Base-by-base conservation (phyloP, 371 early-diverging fungal genomes). In the Phascolomyces articulosus region DNA sequence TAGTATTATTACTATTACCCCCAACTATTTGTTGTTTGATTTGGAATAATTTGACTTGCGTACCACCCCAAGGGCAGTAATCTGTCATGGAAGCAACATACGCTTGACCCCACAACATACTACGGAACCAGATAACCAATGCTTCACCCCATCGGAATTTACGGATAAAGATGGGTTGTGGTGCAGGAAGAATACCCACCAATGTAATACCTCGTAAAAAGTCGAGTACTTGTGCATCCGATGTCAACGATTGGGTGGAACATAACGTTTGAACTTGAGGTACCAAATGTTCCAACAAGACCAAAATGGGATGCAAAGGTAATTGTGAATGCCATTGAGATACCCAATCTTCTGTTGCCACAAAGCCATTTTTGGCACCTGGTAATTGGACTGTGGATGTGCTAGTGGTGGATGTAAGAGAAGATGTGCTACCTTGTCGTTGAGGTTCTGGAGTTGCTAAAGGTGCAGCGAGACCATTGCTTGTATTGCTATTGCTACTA, bases 41-140 rank as follows among this genome's bases (percentile, higher is more conserved):
- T 48, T 83, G 80, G 69, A 90, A 90, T 16, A 90, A 61, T 49
- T 80, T 82, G 34, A 88, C 80, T 15, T 79, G 73, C 2, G 88
- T 90, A 51, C 84, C 83, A 64, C 87, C 88, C 87, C 87, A 90
- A 16, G 89, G 76, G 20, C 88, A 87, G 48, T 80, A 77, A 23
- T 79, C 70, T 15, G 79, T 73, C 53, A 84, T 72, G 7, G 84
- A 80, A 0, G 85, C 71, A 11, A 86, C 71, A 63, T 90, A 90
- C 0, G 85, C 79, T 60, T 87, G 85, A 26, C 88, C 87, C 90
- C 88, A 88, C 51, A 90, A 65, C 71, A 90, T 76, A 63, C 87
- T 85, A 16, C 84, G 65, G 73, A 87, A 90, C 90, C 90, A 90
- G 48, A 87, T 86, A 10, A 87, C 74, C 48, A 87, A 58, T 7